A percentile compares a stretch with the other conserved stretches of the same genome.
phyloP scores from a whole-genome alignment of 352 stramenopile species.

The Aphanomyces invadans region DNA sequence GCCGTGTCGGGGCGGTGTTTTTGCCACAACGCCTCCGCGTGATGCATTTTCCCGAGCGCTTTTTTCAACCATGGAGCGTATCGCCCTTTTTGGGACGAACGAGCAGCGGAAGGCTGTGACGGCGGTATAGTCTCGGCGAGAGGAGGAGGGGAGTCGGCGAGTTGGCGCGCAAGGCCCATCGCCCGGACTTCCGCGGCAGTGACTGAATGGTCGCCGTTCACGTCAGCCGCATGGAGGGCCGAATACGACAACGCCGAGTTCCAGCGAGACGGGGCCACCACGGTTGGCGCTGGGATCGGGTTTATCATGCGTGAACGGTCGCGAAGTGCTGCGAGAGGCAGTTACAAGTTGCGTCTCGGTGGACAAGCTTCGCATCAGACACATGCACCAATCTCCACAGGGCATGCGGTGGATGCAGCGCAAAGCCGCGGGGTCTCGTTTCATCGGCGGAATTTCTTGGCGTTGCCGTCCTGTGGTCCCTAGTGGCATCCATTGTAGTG shows the following conservation, averaged over 20 bases:
- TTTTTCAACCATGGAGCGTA: conserved; percentile 64
- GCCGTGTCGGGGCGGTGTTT: conserved; percentile 23
- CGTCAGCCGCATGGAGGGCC: background rate
- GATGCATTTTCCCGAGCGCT: conserved; percentile 36
- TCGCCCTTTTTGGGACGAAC: conserved; percentile 18
- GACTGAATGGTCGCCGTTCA: background rate
- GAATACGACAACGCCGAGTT: background rate
- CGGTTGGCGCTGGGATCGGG: no score
- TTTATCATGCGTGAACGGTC: no score
- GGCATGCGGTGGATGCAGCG: background rate
- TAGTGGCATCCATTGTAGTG: no score
- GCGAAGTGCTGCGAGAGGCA: no score
- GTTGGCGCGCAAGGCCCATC: background rate
- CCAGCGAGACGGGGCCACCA: background rate
- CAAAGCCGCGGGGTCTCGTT: background rate
- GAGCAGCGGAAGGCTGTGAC: background rate
- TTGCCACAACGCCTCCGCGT: conserved; percentile 35
- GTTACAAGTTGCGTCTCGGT: no score
- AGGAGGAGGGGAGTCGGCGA: background rate
- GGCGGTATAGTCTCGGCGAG: background rate
- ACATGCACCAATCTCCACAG: no score
- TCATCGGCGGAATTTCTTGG: no score
- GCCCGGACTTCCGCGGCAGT: conserved; percentile 11
- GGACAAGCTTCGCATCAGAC: no score
- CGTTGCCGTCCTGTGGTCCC: no score